Percentiles rank a stretch among this genome's conserved stretches.
These are phyloP conservation scores for Phytopythium litorale DNA, from an alignment of 352 stramenopile genomes.

Conservation along the genomic window DNA sequence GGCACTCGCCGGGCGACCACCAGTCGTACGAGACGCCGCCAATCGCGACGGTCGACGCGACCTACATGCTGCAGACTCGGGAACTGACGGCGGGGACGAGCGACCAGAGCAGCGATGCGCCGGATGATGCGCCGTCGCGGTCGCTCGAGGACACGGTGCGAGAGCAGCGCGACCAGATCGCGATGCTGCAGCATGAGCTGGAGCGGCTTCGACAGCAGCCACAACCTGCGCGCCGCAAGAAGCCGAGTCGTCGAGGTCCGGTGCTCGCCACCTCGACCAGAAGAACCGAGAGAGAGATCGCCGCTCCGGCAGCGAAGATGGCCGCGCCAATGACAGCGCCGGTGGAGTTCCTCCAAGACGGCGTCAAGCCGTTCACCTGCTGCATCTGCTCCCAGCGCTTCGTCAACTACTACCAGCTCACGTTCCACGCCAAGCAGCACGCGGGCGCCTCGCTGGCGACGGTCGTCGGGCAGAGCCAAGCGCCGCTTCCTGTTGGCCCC, in stretches of 20 bases:
- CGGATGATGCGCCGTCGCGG: background rate
- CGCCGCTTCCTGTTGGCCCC: constrained; percentile 44
- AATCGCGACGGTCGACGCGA: background rate
- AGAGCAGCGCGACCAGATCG: constrained; percentile 44
- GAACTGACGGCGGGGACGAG: background rate
- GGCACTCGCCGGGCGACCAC: background rate
- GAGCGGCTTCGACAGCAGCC: constrained; percentile 21
- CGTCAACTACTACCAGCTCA: constrained; percentile 69
- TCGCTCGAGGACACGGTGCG: constrained; percentile 33
- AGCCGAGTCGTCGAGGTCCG: background rate
- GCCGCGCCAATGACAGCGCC: constrained; percentile 30
- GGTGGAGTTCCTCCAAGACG: constrained; percentile 51
- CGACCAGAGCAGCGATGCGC: background rate
- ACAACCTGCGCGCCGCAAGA: background rate
- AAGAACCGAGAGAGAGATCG: background rate
- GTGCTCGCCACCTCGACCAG: background rate
- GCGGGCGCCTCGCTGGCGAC: constrained; percentile 20
- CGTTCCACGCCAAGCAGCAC: constrained; percentile 66
- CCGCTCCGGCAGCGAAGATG: constrained; percentile 1
- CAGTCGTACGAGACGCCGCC: background rate
- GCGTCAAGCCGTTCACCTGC: constrained; percentile 65
- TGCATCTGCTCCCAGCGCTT: constrained; percentile 49
- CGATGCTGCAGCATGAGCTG: constrained; percentile 31
- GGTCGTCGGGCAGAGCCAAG: constrained; percentile 30
- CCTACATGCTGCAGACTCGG: background rate